Base-by-base conservation (phyloP, 176 grass and related monocot genomes). In the Puya raimondii region DNA sequence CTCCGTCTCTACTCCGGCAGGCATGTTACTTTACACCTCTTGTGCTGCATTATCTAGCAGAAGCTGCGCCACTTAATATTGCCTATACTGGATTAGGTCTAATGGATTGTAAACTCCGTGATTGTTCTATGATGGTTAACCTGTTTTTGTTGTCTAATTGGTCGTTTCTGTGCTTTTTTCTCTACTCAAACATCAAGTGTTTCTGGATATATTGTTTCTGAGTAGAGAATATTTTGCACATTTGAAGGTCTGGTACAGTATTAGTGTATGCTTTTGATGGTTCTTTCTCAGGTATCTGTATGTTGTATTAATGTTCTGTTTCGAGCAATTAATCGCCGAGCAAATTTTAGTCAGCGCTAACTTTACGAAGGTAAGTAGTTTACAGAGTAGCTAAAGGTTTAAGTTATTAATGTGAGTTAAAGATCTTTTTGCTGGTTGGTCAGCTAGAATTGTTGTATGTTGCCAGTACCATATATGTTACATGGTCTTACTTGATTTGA, bases 161-260 rank as follows among this genome's bases (percentile, higher is more conserved):
- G 56, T 61, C 10, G n/a, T 61, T 18, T 18, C 56, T 18, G 56
- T 61, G 21, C 56, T 22, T 16, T 61, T 61, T 61, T 61, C 56
- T 61, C 56, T 61, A 61, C 56, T 61, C 56, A 61, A 61, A 18
- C 21, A 20, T n/a, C 16, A 61, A 18, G 1, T 61, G 21, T 61
- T 61, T 61, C 56, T 61, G 21, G 56, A 61, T 20, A 18, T 61
- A 61, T 22, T 61, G 16, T 61, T 61, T 61, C 56, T 61, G 56
- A 61, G 56, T 61, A 22, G 56, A 61, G 56, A 10, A 61, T 61
- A 61, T 18, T 18, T 22, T 16, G 21, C 56, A 2, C 56, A 18
- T 22, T 16, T 7, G 17, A 61, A 61, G 9, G 56, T 61, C 56
- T 61, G 56, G 15, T 61, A 61, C 56, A 61, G 14, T 61, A 61